Percentiles rank a stretch among this genome's conserved stretches.
Conservation (phyloP, 1,284 basidiomycete species). For the Boletus sp. region DNA sequence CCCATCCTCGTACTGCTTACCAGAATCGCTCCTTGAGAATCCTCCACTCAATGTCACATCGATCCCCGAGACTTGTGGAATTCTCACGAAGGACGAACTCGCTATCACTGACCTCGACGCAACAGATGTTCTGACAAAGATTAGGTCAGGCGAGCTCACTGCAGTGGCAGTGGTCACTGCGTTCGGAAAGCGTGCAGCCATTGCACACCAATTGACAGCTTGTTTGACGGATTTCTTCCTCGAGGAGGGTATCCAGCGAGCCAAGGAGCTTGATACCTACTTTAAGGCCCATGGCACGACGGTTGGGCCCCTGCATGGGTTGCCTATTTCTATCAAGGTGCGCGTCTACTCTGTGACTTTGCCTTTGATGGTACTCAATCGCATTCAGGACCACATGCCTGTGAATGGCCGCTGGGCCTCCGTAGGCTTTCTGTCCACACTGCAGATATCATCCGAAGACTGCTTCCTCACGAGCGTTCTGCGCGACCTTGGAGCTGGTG, state of each 20-base stretch:
- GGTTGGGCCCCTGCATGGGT: conserved; percentile 47
- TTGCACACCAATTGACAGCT: conserved; percentile 28
- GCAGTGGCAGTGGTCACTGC: conserved; percentile 29
- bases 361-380: background rate
- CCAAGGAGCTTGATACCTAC: conserved; percentile 39
- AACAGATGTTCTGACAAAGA: conserved; percentile 21
- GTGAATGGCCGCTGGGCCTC: conserved; percentile 39
- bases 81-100: conserved; percentile 39
- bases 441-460: conserved; percentile 26
- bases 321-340: conserved; percentile 47
- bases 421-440: conserved; percentile 37
- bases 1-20: conserved; percentile 18
- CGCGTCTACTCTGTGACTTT: background rate
- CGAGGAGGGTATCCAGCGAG: conserved; percentile 36
- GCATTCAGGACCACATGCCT: conserved; percentile 39
- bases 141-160: conserved; percentile 20
- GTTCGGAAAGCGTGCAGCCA: conserved; percentile 31
- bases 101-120: conserved; percentile 41
- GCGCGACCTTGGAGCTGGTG: conserved; percentile 35
- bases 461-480: conserved; percentile 25
- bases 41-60: conserved; percentile 28
- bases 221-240: conserved; percentile 31
- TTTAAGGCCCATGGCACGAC: conserved; percentile 33
- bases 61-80: conserved; percentile 37
- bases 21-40: conserved; percentile 14